Conservation (phyloP, 202 grass and related monocot species). For the Brachypodium distachyon region DNA sequence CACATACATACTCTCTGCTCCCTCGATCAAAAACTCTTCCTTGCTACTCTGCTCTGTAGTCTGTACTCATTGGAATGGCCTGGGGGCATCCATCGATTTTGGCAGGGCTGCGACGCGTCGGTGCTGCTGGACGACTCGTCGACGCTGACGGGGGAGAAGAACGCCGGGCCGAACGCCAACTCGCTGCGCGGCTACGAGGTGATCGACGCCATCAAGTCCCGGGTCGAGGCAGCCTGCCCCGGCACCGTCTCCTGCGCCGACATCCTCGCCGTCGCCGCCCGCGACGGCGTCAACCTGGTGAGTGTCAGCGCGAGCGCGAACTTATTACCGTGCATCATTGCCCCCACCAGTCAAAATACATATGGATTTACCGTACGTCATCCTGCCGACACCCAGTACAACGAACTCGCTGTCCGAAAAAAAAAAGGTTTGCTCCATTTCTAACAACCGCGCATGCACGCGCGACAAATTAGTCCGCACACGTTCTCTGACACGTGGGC, state of each 20-base stretch:
- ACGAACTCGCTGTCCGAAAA: not conserved
- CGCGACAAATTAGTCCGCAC: conserved; percentile 2
- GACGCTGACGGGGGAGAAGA: conserved; percentile 76
- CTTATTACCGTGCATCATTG: not conserved
- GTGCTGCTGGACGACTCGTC: conserved; percentile 81
- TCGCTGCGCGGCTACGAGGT: conserved; percentile 77
- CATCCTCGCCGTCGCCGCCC: conserved; percentile 62
- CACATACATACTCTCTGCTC: not conserved
- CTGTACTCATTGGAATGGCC: no score
- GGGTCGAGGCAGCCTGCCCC: conserved; percentile 48
- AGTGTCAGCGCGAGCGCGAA: not conserved
- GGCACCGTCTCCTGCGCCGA: conserved; percentile 85
- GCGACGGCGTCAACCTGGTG: conserved; percentile 28
- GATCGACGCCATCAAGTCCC: conserved; percentile 81
- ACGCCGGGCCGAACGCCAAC: conserved; percentile 67
- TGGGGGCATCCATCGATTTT: no score
- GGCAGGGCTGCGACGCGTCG: conserved; percentile 82
- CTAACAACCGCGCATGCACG: conserved; percentile 7
- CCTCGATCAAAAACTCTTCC: no score
- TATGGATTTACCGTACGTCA: not conserved
- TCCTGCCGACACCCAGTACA: conserved; percentile 13
- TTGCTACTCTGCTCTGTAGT: no score
- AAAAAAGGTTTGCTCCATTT: not conserved
- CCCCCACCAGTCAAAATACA: not conserved
- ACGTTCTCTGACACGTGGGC: not conserved